Base-by-base conservation (phyloP, 1,139 yeast genomes). In the Suhomyces bolitotheri region DNA sequence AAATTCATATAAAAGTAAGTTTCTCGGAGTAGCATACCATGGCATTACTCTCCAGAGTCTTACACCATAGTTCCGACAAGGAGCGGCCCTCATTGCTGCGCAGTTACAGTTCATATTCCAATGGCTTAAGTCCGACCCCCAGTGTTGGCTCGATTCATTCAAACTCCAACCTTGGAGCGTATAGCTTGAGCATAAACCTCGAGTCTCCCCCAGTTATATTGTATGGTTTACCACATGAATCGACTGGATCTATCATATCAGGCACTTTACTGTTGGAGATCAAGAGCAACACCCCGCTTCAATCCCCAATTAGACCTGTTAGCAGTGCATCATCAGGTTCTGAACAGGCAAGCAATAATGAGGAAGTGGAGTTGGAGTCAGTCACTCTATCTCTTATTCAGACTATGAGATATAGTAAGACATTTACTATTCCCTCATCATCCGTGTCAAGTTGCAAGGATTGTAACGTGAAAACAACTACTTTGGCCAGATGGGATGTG, bases 181-280 rank as follows among this genome's bases (percentile, higher is more conserved):
- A 77, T 21, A 66, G 71, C 34, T 62, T 90, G 19, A 58, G 78
- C 1, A 73, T 92, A 31, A 71, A 74, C 27, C 67, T 92, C 19
- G 98, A 92, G 56, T 82, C 95, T 1, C 97, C 98, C 1, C 98
- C 99, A 0, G 70, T 90, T 23, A 78, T 88, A 23, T 62, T 92
- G 39, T 90, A 84, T 54, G 98, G 98, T 0, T 63, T 73, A 3
- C 85, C 92, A 4, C 59, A 64, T 6, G 95, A 87, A 41, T 81
- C 94, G 2, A 73, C 95, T 0, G 98, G 99, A 1, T 85, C 96
- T 2, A 71, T 92, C 23, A 64, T 94, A 20, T 80, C 90, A 15
- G 98, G 98, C 0, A 66, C 87, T 12, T 65, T 82, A 26, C 60
- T 55, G 8, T 48, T 67, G 15, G 60, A 59, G 14, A 43, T 56